Percentiles rank a stretch among this genome's conserved stretches.
These are phyloP conservation scores for Gonapodya sp. DNA, from an alignment of 192 early-diverging fungal species.

Conservation along the genomic window DNA sequence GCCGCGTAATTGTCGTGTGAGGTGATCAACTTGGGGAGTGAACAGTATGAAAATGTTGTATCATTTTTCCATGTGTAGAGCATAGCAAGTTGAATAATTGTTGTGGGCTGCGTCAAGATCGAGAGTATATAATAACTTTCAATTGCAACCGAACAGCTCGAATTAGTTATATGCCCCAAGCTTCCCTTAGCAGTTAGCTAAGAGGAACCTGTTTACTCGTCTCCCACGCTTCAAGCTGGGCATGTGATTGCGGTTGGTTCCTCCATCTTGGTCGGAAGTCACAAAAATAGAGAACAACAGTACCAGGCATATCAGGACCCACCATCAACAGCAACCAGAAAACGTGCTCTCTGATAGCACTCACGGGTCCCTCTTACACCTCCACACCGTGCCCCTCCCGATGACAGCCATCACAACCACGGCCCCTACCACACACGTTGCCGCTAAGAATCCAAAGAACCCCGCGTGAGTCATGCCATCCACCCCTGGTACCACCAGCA, in stretches of 20 bases:
- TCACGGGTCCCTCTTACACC: background rate
- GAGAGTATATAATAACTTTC: too few species aligned
- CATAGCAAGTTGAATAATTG: too few species aligned
- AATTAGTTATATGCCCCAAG: too few species aligned
- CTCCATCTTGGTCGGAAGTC: background rate
- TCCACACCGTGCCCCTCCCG: background rate
- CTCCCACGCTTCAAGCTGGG: background rate
- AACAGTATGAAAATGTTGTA: too few species aligned
- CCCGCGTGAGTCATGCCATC: background rate
- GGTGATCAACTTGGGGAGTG: too few species aligned
- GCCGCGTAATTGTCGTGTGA: too few species aligned
- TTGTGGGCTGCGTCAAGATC: too few species aligned
- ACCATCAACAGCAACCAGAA: background rate
- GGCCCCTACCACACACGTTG: background rate
- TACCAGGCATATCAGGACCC: background rate
- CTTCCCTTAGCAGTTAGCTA: too few species aligned
- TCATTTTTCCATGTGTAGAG: too few species aligned
- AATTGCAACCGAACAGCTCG: too few species aligned
- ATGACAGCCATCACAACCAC: background rate
- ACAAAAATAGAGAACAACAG: background rate
- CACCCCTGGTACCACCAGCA: background rate
- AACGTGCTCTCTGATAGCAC: too few species aligned
- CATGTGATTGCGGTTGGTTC: background rate
- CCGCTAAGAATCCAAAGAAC: background rate
- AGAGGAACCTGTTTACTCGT: background rate